Base-by-base conservation (phyloP, 176 grass and related monocot genomes). In the Ananas comosus region DNA sequence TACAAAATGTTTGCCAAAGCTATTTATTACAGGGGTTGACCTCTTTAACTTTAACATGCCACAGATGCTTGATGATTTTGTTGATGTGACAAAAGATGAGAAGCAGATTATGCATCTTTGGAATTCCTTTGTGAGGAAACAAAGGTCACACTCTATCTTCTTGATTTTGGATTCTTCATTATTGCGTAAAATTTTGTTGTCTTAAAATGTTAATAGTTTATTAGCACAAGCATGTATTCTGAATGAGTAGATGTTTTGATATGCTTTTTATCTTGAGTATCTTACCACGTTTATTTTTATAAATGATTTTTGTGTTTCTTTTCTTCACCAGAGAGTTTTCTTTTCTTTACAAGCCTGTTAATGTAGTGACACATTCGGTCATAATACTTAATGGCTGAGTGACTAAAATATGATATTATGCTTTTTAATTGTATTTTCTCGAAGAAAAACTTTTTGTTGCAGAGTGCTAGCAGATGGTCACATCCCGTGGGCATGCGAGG, bases 51-150 rank as follows among this genome's bases (percentile, higher is more conserved):
- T 61, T 22, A 18, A 9, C 56, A 61, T 61, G 73, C 73, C 80
- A 63, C 78, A 96, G 92, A 84, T 92, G 88, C 88, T 96, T 78
- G 81, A 85, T 79, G 86, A 82, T 92, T 92, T 89, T 71, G 72
- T 80, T 78, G 81, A 89, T 67, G 78, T 96, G 73, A 69, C 81
- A 10, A 77, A 87, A 78, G 88, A 96, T 70, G 92, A 96, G 67
- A 96, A 91, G 77, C 71, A 19, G 67, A 87, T 92, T 48, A 96
- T 96, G 92, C 86, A 85, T 85, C 64, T 96, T 27, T 96, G 92
- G 92, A 96, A 92, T 80, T 96, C 92, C 48, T 89, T 96, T 87
- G 81, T 89, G 64, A 64, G 86, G 11, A 96, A 78, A 83, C 88
- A 96, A 75, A 86, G 93, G 88, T 96, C 69, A 23, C 18, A 53